phyloP scores from a whole-genome alignment of 352 stramenopile genomes.

The Albugo candida region DNA sequence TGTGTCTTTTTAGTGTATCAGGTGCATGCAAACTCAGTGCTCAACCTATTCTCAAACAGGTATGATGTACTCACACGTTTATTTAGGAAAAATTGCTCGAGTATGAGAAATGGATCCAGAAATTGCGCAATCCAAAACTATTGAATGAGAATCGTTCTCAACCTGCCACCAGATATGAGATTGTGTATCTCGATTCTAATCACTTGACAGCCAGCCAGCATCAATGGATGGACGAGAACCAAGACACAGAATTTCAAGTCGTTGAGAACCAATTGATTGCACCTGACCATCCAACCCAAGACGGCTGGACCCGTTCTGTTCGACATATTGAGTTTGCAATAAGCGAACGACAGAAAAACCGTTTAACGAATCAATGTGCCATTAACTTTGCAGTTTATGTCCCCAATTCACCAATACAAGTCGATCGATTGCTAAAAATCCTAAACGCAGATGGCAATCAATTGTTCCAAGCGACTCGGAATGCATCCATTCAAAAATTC shows the following conservation, averaged over 20 bases:
- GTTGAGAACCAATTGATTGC: conserved; percentile 39
- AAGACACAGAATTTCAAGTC: conserved; percentile 27
- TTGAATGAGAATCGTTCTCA: conserved; percentile 6
- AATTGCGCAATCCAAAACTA: background rate
- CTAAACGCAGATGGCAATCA: conserved; percentile 10
- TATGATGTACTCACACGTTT: background rate
- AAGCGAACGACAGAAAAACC: conserved; percentile 18
- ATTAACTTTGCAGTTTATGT: conserved; percentile 69
- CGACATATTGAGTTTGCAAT: conserved; percentile 47
- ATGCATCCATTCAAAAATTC: background rate
- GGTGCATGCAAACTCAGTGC: conserved; percentile 10
- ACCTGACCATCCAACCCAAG: conserved; percentile 24
- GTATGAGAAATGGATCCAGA: conserved; percentile 48
- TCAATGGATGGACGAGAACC: conserved; percentile 15
- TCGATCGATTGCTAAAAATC: conserved; percentile 28
- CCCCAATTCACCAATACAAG: conserved; percentile 25
- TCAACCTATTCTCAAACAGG: too few relatives aligned
- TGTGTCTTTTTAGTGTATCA: conserved; percentile 75
- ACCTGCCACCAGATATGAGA: conserved; percentile 21
- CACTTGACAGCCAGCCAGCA: conserved; percentile 9
- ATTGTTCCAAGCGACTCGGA: background rate
- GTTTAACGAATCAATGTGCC: conserved; percentile 25
- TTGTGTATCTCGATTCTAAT: conserved; percentile 22
- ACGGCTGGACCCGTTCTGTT: conserved; percentile 36
- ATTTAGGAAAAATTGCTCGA: conserved; percentile 62